Conservation (phyloP, 2,329 filamentous ascomycete genomes). For the Penicillium sumatraense region DNA sequence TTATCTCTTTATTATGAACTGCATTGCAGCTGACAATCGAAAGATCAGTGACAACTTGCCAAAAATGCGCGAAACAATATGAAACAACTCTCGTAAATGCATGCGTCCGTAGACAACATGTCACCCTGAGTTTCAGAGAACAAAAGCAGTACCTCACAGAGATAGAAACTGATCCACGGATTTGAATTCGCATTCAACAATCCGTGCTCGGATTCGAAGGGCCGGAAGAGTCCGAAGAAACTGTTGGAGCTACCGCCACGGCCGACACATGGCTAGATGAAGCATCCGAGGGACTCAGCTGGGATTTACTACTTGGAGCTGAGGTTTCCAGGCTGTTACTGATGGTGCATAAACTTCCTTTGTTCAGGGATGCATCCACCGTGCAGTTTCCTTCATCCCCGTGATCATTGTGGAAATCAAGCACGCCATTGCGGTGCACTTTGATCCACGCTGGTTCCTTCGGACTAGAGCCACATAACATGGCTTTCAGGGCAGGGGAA, state of each 20-base stretch:
- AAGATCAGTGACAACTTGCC: background rate
- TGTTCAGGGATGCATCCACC: background rate
- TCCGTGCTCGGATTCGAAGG: background rate
- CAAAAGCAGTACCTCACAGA: background rate
- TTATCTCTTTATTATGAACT: background rate
- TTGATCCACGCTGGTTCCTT: background rate
- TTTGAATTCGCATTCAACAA: background rate
- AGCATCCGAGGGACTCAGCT: background rate
- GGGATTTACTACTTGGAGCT: background rate
- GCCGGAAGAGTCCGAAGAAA: background rate
- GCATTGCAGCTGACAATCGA: background rate
- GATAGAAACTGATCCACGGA: background rate
- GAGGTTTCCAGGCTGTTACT: background rate
- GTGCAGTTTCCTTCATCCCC: conserved; percentile 1
- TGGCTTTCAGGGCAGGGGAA: background rate
- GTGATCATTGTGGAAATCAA: background rate
- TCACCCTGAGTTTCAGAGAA: background rate
- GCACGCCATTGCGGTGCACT: background rate
- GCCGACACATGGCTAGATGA: background rate
- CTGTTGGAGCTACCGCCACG: background rate
- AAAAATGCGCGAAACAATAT: background rate
- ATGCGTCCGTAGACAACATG: no score
- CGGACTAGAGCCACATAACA: background rate
- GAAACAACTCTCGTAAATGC: no score
- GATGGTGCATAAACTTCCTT: background rate